phyloP scores from a whole-genome alignment of 768 basidiomycete species.

The Trametes maxima region DNA sequence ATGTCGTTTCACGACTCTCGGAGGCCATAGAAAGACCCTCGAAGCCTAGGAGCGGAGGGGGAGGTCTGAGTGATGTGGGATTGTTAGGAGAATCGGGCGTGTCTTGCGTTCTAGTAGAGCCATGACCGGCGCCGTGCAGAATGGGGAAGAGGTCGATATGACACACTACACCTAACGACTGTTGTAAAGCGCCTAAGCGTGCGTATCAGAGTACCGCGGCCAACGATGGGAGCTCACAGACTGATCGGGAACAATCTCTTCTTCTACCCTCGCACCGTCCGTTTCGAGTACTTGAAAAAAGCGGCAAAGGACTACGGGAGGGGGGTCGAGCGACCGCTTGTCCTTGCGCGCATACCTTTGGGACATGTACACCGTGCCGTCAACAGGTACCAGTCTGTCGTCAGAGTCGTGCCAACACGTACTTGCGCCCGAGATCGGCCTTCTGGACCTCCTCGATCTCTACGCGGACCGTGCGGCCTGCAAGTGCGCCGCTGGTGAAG shows the following conservation, averaged over 20 bases:
- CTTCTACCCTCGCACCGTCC: not conserved
- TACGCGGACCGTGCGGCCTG: slow-evolving; percentile 56
- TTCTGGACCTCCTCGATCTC: slow-evolving; percentile 61
- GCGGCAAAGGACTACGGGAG: slow-evolving; percentile 14
- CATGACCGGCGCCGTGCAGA: not conserved
- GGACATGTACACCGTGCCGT: not conserved
- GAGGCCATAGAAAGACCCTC: too few species aligned
- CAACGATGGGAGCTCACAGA: not conserved
- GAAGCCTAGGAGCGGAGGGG: not conserved
- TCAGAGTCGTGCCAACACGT: slow-evolving; percentile 8
- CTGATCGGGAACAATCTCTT: not conserved
- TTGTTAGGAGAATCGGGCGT: not conserved
- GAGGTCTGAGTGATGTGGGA: not conserved
- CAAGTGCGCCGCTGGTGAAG: slow-evolving; percentile 61
- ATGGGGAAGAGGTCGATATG: slow-evolving; percentile 78
- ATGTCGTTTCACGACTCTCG: too few species aligned
- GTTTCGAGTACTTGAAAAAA: not conserved
- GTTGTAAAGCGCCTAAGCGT: too few species aligned
- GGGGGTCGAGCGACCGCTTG: slow-evolving; percentile 22
- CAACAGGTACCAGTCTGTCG: too few species aligned
- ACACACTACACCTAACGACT: slow-evolving; percentile 61
- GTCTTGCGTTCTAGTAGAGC: not conserved
- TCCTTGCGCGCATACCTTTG: slow-evolving; percentile 19
- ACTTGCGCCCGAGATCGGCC: slow-evolving; percentile 68
- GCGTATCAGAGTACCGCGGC: too few species aligned